phyloP scores from a whole-genome alignment of 2,329 filamentous ascomycete species.

The Biscogniauxia marginata region DNA sequence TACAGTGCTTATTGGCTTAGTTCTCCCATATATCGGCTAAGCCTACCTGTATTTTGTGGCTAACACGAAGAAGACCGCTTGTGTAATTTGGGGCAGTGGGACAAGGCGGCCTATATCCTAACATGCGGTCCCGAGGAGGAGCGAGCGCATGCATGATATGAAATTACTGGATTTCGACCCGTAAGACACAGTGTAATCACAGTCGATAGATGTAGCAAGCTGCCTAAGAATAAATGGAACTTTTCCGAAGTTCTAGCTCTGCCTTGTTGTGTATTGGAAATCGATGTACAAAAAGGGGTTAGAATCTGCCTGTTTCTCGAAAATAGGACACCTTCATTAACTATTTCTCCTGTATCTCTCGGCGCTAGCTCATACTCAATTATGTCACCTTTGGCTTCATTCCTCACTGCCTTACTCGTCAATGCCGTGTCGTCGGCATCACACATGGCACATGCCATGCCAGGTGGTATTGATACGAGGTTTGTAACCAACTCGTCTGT shows the following conservation, averaged over 20 bases:
- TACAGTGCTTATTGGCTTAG: background rate
- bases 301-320: background rate
- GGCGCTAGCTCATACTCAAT: background rate
- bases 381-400: background rate
- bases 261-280: background rate
- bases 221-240: background rate
- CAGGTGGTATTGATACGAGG: background rate
- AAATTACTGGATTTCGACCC: background rate
- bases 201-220: background rate
- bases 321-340: background rate
- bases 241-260: background rate
- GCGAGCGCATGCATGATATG: background rate
- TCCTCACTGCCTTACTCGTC: background rate
- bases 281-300: background rate
- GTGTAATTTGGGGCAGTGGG: background rate
- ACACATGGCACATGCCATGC: background rate
- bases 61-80: background rate
- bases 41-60: background rate
- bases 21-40: background rate
- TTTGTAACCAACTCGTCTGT: background rate
- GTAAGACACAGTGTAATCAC: background rate
- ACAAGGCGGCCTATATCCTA: background rate
- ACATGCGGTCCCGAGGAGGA: background rate
- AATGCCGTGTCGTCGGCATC: background rate
- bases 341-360: background rate